A percentile compares a stretch with the other conserved stretches of the same genome.
These are phyloP conservation scores for Beta macrorhiza DNA, from an alignment of 179 eudicot genomes.

Conservation along the genomic window DNA sequence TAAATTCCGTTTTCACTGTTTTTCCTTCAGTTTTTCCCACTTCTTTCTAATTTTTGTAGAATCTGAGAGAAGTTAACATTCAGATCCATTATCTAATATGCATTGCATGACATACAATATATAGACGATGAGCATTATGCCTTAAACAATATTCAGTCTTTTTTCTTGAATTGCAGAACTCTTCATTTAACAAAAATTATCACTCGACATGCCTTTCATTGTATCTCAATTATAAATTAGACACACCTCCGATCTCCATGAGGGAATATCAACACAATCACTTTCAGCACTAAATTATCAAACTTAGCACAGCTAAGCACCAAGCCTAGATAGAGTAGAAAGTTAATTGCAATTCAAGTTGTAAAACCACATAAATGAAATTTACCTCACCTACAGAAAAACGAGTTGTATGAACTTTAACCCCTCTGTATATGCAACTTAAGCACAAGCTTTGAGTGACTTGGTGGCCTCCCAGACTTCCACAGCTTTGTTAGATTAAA, in stretches of 20 bases:
- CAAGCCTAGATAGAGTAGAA: background rate
- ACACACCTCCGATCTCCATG: background rate
- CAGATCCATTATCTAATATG: too few relatives aligned
- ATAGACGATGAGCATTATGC: too few relatives aligned
- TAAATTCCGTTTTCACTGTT: too few relatives aligned
- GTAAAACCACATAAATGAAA: background rate
- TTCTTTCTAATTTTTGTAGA: too few relatives aligned
- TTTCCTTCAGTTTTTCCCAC: too few relatives aligned
- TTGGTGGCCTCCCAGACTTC: background rate
- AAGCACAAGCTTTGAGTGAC: background rate
- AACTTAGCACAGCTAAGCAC: background rate
- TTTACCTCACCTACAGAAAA: slow-evolving; percentile 20
- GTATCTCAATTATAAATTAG: too few relatives aligned
- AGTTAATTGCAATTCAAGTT: background rate
- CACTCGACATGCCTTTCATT: too few relatives aligned
- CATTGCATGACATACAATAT: too few relatives aligned
- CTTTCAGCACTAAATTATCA: background rate
- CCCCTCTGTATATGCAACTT: background rate
- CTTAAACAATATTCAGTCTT: too few relatives aligned
- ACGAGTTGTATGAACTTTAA: background rate
- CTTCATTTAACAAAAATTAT: too few relatives aligned
- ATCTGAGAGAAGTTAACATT: too few relatives aligned
- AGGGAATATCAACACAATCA: background rate
- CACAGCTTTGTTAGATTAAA: background rate
- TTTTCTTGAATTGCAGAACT: too few relatives aligned